Evolutionary conservation across 2,329 filamentous ascomycete species (phyloP), one percentile per base, ranked within the genome.

Genomic region (Fusarium nisikadoi): DNA sequence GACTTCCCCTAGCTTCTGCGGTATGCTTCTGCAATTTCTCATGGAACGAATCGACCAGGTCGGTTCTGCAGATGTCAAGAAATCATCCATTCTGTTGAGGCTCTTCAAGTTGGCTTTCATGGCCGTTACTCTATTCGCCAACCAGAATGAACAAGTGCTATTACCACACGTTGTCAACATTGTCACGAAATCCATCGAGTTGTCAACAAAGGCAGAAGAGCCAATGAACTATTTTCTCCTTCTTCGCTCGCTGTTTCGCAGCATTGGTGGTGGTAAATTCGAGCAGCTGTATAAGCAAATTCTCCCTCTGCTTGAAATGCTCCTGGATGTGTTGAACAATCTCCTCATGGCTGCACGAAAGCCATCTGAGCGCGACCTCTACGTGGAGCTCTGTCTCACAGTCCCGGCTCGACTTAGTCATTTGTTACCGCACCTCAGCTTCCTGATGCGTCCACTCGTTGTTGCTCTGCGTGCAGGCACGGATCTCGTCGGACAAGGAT

Each of bases 201-300:
- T 98, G 41, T 98, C 95, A 3, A 97, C 96, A 11, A 97, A 93
- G 64, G 97, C 96, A 1, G 94, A 98, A 77, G 95, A 98, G 79
- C 97, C 97, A 0, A 97, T 98, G 89, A 99, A 99, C 81, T 99
- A 99, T 83, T 99, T 99, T 82, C 87, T 98, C 16, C 88, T 99
- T 3, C 86, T 99, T 42, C 89, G 96, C 38, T 98, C 95, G 0
- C 85, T 99, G 4, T 99, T 99, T 81, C 86, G 96, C 62, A 98
- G 95, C 79, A 99, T 99, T 58, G 96, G 96, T 27, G 97, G 96
- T 54, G 97, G 96, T 12, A 93, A 97, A 70, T 99, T 99, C 74
- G 96, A 99, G 84, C 93, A 98, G 74, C 87, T 99, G 2, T 99
- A 99, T 81, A 99, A 99, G 84, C 95, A 98, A 80, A 97, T 99